Evolutionary conservation across 352 stramenopile species (phyloP).

Genomic region (Achlya hypogyna): DNA sequence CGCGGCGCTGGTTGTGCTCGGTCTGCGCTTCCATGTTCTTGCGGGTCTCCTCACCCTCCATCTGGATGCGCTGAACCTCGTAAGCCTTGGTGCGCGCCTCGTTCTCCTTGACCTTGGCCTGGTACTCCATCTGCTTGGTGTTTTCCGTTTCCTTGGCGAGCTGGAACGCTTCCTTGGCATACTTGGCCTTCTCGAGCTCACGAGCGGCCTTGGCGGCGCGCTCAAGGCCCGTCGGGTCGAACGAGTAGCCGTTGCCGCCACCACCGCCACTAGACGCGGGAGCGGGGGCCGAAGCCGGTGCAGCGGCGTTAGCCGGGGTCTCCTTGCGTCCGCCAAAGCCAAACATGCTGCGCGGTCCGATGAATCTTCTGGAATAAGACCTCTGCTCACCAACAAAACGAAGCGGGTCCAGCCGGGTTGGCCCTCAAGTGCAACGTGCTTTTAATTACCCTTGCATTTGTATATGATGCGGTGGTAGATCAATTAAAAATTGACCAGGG

Average conservation of each 20-base stretch:
- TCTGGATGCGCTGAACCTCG: conserved; percentile 92
- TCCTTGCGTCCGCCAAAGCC: conserved; percentile 41
- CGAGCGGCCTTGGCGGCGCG: conserved; percentile 94
- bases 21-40: conserved; percentile 97
- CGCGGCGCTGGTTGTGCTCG: conserved; percentile 93
- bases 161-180: conserved; percentile 91
- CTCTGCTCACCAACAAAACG: background rate
- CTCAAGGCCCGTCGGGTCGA: conserved; percentile 95
- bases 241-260: conserved; percentile 66
- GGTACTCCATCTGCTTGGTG: conserved; percentile 91
- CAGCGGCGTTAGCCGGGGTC: conserved; percentile 25
- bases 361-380: background rate
- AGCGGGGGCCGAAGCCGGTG: conserved; percentile 24
- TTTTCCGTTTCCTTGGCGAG: conserved; percentile 93
- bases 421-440: background rate
- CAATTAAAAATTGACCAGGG: background rate
- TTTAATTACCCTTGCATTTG: background rate
- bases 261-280: conserved; percentile 19
- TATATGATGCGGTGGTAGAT: background rate
- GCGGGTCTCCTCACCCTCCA: conserved; percentile 93
- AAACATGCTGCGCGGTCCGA: conserved; percentile 38
- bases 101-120: conserved; percentile 88
- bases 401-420: background rate
- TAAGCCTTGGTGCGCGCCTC: conserved; percentile 90
- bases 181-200: conserved; percentile 93